Evolutionary conservation across 768 basidiomycete species (phyloP).

Genomic region (Leccinum longicurvipes): DNA sequence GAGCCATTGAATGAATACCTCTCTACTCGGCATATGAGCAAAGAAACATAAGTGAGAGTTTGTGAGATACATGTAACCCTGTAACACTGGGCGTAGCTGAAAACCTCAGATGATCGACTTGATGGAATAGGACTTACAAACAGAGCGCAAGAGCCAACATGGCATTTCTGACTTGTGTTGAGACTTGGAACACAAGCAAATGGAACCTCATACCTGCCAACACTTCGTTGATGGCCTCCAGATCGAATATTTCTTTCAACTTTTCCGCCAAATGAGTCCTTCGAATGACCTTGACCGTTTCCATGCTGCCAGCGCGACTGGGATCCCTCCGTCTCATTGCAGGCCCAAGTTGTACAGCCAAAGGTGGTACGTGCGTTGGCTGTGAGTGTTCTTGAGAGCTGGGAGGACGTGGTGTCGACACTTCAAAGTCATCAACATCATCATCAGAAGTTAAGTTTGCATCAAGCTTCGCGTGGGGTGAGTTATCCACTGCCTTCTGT

Average conservation of each 20-base stretch:
- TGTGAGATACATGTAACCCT: slow-evolving; percentile 97
- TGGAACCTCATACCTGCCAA: slow-evolving; percentile 56
- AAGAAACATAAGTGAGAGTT: slow-evolving; percentile 95
- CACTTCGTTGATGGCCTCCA: slow-evolving; percentile 81
- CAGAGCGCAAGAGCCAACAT: slow-evolving; percentile 88
- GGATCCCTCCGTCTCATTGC: slow-evolving; percentile 21
- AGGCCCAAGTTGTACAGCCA: slow-evolving; percentile 16
- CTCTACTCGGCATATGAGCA: slow-evolving; percentile 86
- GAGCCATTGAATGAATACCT: slow-evolving; percentile 46
- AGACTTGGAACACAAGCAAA: neutral
- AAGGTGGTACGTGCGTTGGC: neutral
- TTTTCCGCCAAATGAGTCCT: slow-evolving; percentile 80
- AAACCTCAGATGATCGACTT: neutral
- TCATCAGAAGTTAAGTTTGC: slow-evolving; percentile 42
- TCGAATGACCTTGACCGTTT: slow-evolving; percentile 67
- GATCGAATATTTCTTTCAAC: slow-evolving; percentile 81
- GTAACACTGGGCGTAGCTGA: slow-evolving; percentile 58
- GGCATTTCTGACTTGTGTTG: slow-evolving; percentile 65
- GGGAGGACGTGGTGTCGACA: slow-evolving; percentile 42
- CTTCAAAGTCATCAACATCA: slow-evolving; percentile 59
- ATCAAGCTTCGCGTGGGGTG: slow-evolving; percentile 32
- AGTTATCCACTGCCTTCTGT: slow-evolving; percentile 29
- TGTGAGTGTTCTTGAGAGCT: slow-evolving; percentile 16
- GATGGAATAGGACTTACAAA: slow-evolving; percentile 55
- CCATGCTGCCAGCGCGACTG: slow-evolving; percentile 59